Percentiles rank a stretch among this genome's conserved stretches.
These are phyloP conservation scores for Dactylellina leptospora DNA, from an alignment of 2,329 filamentous ascomycete genomes.

Conservation along the genomic window DNA sequence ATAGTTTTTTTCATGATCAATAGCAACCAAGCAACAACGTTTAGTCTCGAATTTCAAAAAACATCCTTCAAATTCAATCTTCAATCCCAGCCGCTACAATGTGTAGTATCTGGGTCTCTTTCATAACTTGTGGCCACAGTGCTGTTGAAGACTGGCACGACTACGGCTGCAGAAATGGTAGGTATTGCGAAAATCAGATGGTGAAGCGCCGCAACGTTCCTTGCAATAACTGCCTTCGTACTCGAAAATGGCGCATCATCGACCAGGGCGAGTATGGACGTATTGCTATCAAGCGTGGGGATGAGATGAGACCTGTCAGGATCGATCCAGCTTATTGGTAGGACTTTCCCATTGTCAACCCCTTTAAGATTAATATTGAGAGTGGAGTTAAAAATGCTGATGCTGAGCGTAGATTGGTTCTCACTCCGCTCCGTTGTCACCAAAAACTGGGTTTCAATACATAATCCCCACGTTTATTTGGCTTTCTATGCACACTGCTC, in stretches of 20 bases:
- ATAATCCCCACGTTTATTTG: too few species aligned
- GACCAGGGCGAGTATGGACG: not conserved
- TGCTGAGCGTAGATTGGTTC: too few species aligned
- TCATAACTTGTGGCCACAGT: constrained; percentile 10
- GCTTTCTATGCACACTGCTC: too few species aligned
- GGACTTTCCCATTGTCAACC: not conserved
- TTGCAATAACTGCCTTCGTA: constrained; percentile 23
- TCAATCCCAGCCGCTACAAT: not conserved
- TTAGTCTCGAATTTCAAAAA: too few species aligned
- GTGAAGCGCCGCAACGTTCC: constrained; percentile 21
- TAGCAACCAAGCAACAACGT: too few species aligned
- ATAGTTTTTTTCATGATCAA: too few species aligned
- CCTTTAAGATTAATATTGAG: too few species aligned
- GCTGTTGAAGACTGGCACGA: constrained; percentile 7
- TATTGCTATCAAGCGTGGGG: constrained; percentile 13
- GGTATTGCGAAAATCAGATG: constrained; percentile 9
- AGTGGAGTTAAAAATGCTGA: too few species aligned
- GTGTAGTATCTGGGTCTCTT: constrained; percentile 22
- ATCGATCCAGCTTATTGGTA: constrained; percentile 1
- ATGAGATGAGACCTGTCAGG: constrained; percentile 17
- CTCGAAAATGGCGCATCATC: constrained; percentile 17
- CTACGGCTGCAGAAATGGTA: not conserved
- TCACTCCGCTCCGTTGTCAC: too few species aligned
- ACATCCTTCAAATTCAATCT: too few species aligned
- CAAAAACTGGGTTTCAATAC: too few species aligned